Percentiles rank a stretch among this genome's conserved stretches.
phyloP scores from a whole-genome alignment of 2,329 filamentous ascomycete species.

The Claviceps cyperi region DNA sequence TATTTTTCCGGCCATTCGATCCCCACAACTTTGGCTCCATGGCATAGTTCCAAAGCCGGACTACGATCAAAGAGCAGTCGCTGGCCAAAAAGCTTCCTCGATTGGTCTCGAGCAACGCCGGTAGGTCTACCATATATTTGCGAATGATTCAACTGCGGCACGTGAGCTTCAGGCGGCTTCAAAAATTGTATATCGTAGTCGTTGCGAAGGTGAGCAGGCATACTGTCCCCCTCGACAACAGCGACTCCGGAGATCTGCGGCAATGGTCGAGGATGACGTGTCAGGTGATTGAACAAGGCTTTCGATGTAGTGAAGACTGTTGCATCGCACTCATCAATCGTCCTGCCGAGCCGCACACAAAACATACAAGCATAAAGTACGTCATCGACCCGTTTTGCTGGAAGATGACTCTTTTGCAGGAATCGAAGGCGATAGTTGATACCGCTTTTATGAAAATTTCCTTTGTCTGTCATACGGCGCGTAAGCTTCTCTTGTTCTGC shows the following conservation, averaged over 20 bases:
- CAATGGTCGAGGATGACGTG: conserved; percentile 38
- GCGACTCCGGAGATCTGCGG: conserved; percentile 33
- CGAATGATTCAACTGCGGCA: conserved; percentile 24
- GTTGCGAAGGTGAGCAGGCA: conserved; percentile 27
- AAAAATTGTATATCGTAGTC: conserved; percentile 40
- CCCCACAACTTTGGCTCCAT: conserved; percentile 34
- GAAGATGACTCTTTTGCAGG: conserved; percentile 40
- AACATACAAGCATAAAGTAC: conserved; percentile 40
- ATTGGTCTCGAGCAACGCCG: conserved; percentile 30
- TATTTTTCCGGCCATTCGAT: conserved; percentile 37
- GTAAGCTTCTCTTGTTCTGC: neutral
- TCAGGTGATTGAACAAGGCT: conserved; percentile 37
- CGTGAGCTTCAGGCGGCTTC: conserved; percentile 24
- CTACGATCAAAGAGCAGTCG: conserved; percentile 30
- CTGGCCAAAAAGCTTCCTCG: conserved; percentile 32
- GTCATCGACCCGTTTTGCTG: conserved; percentile 35
- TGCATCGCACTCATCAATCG: conserved; percentile 37
- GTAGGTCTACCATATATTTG: conserved; percentile 29
- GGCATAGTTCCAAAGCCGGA: conserved; percentile 30
- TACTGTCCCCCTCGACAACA: conserved; percentile 29
- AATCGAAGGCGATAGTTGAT: conserved; percentile 39
- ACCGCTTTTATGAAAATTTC: conserved; percentile 30
- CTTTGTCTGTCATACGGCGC: conserved; percentile 11
- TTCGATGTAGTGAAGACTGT: conserved; percentile 41
- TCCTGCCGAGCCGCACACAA: conserved; percentile 34